A percentile compares a stretch with the other conserved stretches of the same genome.
Conservation (phyloP, 306 rosid genomes). For the Inga laurina region DNA sequence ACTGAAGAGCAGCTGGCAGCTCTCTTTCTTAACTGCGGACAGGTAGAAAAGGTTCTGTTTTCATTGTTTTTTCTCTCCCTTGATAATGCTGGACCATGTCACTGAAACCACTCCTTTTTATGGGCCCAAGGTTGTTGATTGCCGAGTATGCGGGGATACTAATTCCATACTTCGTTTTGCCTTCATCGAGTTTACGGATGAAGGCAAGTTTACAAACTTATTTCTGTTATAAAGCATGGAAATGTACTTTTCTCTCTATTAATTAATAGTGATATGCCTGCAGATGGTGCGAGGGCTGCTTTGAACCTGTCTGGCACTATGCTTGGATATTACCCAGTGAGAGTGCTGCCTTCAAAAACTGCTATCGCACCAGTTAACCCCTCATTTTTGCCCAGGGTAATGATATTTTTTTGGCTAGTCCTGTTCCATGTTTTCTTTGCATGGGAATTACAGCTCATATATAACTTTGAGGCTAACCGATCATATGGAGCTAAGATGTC, state of each 20-base stretch:
- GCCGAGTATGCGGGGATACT: conserved; percentile 98
- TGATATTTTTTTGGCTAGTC: conserved; percentile 9
- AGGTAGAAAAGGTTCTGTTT: conserved; percentile 50
- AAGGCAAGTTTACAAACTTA: conserved; percentile 49
- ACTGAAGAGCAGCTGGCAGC: conserved; percentile 99
- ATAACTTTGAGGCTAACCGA: conserved; percentile 10
- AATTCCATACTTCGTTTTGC: conserved; percentile 97
- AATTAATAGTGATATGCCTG: conserved; percentile 41
- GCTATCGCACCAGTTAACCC: conserved; percentile 99
- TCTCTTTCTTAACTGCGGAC: conserved; percentile 89
- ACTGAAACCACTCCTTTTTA: conserved; percentile 27
- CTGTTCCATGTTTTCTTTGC: conserved; percentile 13
- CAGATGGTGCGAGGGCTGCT: conserved; percentile 97
- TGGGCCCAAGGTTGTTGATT: conserved; percentile 81
- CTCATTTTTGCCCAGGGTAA: conserved; percentile 91
- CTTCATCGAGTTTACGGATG: conserved; percentile 93
- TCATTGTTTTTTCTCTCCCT: not conserved
- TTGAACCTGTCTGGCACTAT: conserved; percentile 89
- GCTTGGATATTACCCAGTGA: conserved; percentile 89
- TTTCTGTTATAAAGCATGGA: not conserved
- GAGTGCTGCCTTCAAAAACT: conserved; percentile 98
- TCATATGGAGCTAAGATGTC: conserved; percentile 17
- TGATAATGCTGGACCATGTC: conserved; percentile 33
- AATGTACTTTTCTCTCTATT: conserved; percentile 15
- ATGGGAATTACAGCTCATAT: not conserved